Percentiles rank a stretch among this genome's conserved stretches.
phyloP scores from a whole-genome alignment of 805 yeast genomes.

The Tetrapisispora phaffii region DNA sequence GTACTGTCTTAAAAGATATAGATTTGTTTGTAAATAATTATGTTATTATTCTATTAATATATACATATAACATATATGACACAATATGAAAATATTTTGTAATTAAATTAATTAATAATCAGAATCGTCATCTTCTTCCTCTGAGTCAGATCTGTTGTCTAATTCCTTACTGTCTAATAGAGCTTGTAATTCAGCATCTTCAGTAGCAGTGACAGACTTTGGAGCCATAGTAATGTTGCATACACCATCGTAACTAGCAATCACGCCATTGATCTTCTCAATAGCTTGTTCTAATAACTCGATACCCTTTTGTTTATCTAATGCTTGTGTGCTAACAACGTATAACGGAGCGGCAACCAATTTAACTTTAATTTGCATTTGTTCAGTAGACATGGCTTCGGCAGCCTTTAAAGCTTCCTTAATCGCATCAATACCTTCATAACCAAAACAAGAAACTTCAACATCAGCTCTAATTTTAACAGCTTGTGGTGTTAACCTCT shows the following conservation, averaged over 20 bases:
- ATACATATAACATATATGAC: not conserved
- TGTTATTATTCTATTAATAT: not conserved
- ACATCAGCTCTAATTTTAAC: constrained; percentile 97
- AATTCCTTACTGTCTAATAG: constrained; percentile 87
- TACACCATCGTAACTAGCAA: constrained; percentile 68
- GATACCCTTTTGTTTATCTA: constrained; percentile 85
- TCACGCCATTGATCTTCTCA: constrained; percentile 58
- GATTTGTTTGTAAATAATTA: not conserved
- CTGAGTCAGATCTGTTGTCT: constrained; percentile 78
- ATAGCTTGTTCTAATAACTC: constrained; percentile 72
- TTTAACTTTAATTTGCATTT: constrained; percentile 82
- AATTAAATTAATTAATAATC: constrained; percentile 2
- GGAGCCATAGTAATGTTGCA: constrained; percentile 96
- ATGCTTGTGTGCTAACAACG: constrained; percentile 84
- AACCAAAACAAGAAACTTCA: constrained; percentile 92
- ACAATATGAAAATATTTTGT: not conserved
- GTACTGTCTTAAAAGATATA: too few species aligned
- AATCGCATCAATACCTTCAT: constrained; percentile 97
- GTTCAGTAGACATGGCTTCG: constrained; percentile 73
- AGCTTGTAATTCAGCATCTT: constrained; percentile 95
- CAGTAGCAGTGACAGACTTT: constrained; percentile 96
- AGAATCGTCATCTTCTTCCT: constrained; percentile 40
- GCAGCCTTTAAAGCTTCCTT: constrained; percentile 82
- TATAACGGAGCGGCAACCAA: constrained; percentile 96
- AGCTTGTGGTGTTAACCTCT: constrained; percentile 96